Conservation (phyloP, 768 basidiomycete species). For the Rhizopogon sp. region DNA sequence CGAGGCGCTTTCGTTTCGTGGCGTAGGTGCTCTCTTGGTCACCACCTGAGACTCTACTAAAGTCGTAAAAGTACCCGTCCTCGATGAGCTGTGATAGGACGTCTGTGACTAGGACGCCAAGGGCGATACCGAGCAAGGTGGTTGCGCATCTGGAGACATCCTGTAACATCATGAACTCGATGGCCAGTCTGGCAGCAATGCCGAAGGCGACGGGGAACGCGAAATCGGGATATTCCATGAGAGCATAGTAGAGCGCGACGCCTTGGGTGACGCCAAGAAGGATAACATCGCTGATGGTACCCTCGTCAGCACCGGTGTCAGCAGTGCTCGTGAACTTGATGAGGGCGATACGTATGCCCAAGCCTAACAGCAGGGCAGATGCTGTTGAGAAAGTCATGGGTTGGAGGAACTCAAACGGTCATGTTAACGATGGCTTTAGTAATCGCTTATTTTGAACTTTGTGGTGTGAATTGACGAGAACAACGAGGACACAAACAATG, state of each 20-base stretch:
- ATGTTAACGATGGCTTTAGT: conserved; percentile 9
- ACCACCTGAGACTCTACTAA: conserved; percentile 11
- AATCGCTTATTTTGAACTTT: conserved; percentile 14
- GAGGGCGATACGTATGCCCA: conserved; percentile 67
- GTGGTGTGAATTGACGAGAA: conserved; percentile 12
- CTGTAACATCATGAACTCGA: conserved; percentile 54
- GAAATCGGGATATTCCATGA: conserved; percentile 48
- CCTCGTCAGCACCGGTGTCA: conserved; percentile 22
- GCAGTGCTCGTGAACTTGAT: conserved; percentile 47
- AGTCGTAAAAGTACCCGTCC: conserved; percentile 32
- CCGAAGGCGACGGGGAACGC: conserved; percentile 52
- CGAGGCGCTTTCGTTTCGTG: conserved; percentile 32
- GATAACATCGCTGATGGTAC: conserved; percentile 53
- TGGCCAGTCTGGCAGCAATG: conserved; percentile 55
- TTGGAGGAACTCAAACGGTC: conserved; percentile 14
- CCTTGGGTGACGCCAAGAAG: conserved; percentile 75
- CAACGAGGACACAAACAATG: conserved; percentile 1
- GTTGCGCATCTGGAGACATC: conserved; percentile 53
- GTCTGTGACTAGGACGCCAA: conserved; percentile 71
- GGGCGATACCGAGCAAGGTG: conserved; percentile 59
- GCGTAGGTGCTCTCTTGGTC: conserved; percentile 20
- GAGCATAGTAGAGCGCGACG: conserved; percentile 64
- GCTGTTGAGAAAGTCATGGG: conserved; percentile 47
- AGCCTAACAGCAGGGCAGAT: conserved; percentile 66
- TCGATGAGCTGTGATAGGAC: conserved; percentile 64